A percentile compares a stretch with the other conserved stretches of the same genome.
These are phyloP conservation scores for Xanthoconium separans DNA, from an alignment of 1,284 basidiomycete species.

Conservation along the genomic window DNA sequence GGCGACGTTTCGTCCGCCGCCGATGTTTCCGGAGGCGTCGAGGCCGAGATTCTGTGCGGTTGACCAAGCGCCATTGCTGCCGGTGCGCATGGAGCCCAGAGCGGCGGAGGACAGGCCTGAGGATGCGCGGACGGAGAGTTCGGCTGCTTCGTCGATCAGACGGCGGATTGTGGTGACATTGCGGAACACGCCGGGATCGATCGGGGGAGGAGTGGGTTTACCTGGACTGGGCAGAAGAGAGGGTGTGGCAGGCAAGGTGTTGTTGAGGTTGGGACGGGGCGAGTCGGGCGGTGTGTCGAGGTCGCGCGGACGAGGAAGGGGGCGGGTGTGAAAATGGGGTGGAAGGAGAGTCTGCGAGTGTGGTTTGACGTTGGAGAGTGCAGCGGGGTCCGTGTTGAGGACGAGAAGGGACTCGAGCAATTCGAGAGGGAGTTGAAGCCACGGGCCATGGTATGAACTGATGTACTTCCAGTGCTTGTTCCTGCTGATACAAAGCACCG, in stretches of 20 bases:
- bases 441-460: conserved; percentile 84
- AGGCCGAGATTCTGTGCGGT: conserved; percentile 60
- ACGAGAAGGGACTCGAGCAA: conserved; percentile 74
- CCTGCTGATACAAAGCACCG: conserved; percentile 75
- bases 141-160: conserved; percentile 81
- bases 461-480: conserved; percentile 89
- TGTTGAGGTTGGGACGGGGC: conserved; percentile 40
- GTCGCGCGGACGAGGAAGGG: conserved; percentile 33
- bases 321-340: conserved; percentile 14
- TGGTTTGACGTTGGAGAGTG: conserved; percentile 49
- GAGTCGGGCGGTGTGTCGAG: conserved; percentile 55
- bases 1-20: conserved; percentile 64
- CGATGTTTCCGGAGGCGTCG: conserved; percentile 44
- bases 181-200: conserved; percentile 80
- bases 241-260: conserved; percentile 36
- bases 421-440: conserved; percentile 83
- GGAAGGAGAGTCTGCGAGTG: conserved; percentile 37
- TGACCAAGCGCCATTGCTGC: conserved; percentile 50
- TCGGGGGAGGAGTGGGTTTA: conserved; percentile 72
- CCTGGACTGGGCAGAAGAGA: conserved; percentile 51
- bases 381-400: conserved; percentile 71
- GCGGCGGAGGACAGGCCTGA: conserved; percentile 75
- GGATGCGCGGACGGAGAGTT: conserved; percentile 76
- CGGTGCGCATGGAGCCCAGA: conserved; percentile 58
- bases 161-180: conserved; percentile 69